A percentile compares a stretch with the other conserved stretches of the same genome.
These are phyloP conservation scores for Protostelium mycophagum DNA, from an alignment of 78 protist genomes.

Conservation along the genomic window DNA sequence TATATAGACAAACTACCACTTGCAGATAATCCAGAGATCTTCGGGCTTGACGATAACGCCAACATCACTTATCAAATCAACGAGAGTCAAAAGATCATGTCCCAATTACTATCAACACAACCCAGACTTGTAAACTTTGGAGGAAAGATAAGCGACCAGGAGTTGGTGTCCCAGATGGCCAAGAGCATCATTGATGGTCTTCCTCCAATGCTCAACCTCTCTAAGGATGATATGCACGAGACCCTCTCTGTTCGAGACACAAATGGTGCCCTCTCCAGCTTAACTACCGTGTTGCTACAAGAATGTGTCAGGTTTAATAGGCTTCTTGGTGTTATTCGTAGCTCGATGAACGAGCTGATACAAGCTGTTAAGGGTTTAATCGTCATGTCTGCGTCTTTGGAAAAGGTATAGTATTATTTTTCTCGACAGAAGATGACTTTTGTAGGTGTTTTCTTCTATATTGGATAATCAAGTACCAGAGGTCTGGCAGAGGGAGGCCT, in stretches of 20 bases:
- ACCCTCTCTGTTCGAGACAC: background rate
- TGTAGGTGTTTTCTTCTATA: background rate
- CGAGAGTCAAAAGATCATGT: slow-evolving; percentile 54
- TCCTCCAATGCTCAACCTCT: slow-evolving; percentile 25
- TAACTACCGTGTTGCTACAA: slow-evolving; percentile 6
- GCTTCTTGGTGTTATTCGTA: slow-evolving; percentile 38
- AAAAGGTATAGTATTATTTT: background rate
- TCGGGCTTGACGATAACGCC: slow-evolving; percentile 91
- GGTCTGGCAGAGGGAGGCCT: background rate
- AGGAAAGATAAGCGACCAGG: slow-evolving; percentile 7
- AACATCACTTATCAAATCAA: slow-evolving; percentile 75
- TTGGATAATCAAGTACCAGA: background rate
- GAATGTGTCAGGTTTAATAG: slow-evolving; percentile 71
- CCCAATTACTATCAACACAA: slow-evolving; percentile 64
- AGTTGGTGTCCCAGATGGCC: slow-evolving; percentile 7
- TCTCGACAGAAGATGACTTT: background rate
- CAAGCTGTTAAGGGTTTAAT: slow-evolving; percentile 76
- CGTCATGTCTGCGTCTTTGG: slow-evolving; percentile 54
- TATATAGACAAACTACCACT: slow-evolving; percentile 57
- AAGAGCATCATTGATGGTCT: slow-evolving; percentile 22
- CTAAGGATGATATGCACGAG: background rate
- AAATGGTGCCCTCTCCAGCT: background rate
- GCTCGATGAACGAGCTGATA: slow-evolving; percentile 31
- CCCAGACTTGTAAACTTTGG: slow-evolving; percentile 19
- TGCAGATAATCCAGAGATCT: slow-evolving; percentile 78